phyloP scores from a whole-genome alignment of 768 basidiomycete genomes.

The Termitomyces sp. region DNA sequence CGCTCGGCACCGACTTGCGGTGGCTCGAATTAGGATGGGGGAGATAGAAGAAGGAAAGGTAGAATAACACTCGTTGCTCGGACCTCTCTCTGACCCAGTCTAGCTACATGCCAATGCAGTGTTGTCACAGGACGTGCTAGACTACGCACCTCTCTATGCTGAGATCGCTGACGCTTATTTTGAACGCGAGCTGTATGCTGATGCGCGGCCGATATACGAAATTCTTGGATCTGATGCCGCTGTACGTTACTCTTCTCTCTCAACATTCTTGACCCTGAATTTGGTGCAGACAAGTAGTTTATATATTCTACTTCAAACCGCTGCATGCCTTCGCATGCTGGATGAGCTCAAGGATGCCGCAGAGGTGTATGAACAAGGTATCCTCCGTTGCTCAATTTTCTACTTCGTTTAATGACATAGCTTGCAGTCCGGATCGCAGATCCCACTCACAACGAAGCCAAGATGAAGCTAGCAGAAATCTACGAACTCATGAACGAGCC shows the following conservation, averaged over 20 bases:
- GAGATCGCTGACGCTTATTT: slow-evolving; percentile 88
- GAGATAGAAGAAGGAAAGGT: slow-evolving; percentile 83
- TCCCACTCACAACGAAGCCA: slow-evolving; percentile 73
- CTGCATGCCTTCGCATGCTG: slow-evolving; percentile 73
- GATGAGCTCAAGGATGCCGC: slow-evolving; percentile 74
- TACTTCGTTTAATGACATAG: neutral
- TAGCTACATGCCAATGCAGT: slow-evolving; percentile 78
- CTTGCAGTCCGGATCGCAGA: slow-evolving; percentile 65
- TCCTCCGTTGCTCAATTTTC: slow-evolving; percentile 11
- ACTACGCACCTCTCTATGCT: slow-evolving; percentile 73
- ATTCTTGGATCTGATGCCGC: slow-evolving; percentile 68
- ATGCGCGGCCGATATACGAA: slow-evolving; percentile 80
- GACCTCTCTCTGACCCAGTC: neutral
- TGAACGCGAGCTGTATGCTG: slow-evolving; percentile 67
- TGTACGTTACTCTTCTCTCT: slow-evolving; percentile 34
- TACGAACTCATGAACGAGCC: slow-evolving; percentile 83
- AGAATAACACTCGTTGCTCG: slow-evolving; percentile 13
- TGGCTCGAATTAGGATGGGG: slow-evolving; percentile 77
- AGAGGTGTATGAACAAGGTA: slow-evolving; percentile 81
- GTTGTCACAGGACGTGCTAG: slow-evolving; percentile 62
- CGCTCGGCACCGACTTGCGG: slow-evolving; percentile 76
- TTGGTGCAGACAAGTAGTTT: slow-evolving; percentile 61
- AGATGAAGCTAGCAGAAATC: slow-evolving; percentile 86
- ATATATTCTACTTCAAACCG: slow-evolving; percentile 71
- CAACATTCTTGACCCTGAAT: neutral